Base-by-base conservation (phyloP, 148 eudicot genomes). In the Spergularia marina region DNA sequence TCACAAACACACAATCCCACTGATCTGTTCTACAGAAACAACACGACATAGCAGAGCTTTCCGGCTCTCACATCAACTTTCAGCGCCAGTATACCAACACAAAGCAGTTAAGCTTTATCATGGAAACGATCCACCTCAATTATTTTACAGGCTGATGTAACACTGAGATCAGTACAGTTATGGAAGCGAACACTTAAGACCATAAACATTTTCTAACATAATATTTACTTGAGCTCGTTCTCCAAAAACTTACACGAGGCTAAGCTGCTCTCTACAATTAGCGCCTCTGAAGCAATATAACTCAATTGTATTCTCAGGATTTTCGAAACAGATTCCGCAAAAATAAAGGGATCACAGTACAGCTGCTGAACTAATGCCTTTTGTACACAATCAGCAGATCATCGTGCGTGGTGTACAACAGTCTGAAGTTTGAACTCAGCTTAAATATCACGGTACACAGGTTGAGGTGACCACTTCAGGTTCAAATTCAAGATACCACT, bases 401-500 rank as follows among this genome's bases (percentile, higher is more conserved):
- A 54, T 34, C 63, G 11, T 55, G 71, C 36, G 70, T 65, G 54
- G 70, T 80, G 75, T 75, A 80, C 71, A 76, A 49, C 59, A 20
- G 21, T 34, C 23, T 72, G 34, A 53, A 20, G 16, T 34, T 16
- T 72, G 34, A 53, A 16, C 25, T 63, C 21, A 14, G 68, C 69
- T 87, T 83, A 87, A 5, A 87, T 73, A 56, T 90, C 92, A 5
- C 98, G 89, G 74, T 92, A 92, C 65, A 95, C 87, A n/a, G 91
- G 90, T 67, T 90, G 98, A 2, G 97, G 91, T 18, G 87, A 66
- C 98, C 98, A 95, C 78, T 92, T 92, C 71, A 95, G 87, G 76
- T 54, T 53, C 79, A 95, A 61, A 75, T 86, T 90, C 53, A 95
- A 67, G 67, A 74, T 81, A 64, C 98, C 98, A 8, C 89, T 76